These are phyloP conservation scores for Pseudogymnoascus sp. DNA, from an alignment of 2,329 filamentous ascomycete species.

Conservation along the genomic window DNA sequence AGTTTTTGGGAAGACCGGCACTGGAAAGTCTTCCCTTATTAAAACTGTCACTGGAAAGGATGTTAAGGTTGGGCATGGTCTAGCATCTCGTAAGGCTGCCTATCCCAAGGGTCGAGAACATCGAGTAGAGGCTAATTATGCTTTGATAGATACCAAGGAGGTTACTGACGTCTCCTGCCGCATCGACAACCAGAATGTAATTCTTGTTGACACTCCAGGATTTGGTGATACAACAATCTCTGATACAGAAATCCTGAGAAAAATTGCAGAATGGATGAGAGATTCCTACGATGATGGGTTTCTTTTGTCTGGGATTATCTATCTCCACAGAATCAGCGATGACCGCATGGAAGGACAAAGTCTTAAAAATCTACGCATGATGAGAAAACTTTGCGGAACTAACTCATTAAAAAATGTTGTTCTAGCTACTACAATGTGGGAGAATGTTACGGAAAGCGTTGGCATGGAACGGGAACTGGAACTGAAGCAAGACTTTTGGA, in stretches of 20 bases:
- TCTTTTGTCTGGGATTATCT: constrained; percentile 28
- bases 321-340: constrained; percentile 32
- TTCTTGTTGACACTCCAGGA: constrained; percentile 34
- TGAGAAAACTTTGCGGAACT: constrained; percentile 33
- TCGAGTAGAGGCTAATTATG: neutral
- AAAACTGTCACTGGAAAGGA: constrained; percentile 18
- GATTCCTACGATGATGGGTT: constrained; percentile 17
- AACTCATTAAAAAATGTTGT: constrained; percentile 29
- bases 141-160: constrained; percentile 12
- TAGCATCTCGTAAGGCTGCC: constrained; percentile 24
- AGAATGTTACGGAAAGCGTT: constrained; percentile 12
- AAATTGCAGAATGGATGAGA: constrained; percentile 29
- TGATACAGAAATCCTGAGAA: constrained; percentile 32
- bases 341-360: constrained; percentile 28
- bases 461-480: constrained; percentile 20
- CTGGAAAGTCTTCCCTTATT: constrained; percentile 35
- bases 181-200: constrained; percentile 1
- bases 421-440: constrained; percentile 34
- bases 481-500: constrained; percentile 15
- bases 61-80: constrained; percentile 26
- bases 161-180: constrained; percentile 4
- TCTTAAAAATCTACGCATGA: constrained; percentile 30
- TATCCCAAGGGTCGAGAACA: neutral
- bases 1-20: constrained; percentile 35
- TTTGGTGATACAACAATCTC: constrained; percentile 32